phyloP scores from a whole-genome alignment of 1,284 basidiomycete genomes.

The Bondarzewia mesenterica region DNA sequence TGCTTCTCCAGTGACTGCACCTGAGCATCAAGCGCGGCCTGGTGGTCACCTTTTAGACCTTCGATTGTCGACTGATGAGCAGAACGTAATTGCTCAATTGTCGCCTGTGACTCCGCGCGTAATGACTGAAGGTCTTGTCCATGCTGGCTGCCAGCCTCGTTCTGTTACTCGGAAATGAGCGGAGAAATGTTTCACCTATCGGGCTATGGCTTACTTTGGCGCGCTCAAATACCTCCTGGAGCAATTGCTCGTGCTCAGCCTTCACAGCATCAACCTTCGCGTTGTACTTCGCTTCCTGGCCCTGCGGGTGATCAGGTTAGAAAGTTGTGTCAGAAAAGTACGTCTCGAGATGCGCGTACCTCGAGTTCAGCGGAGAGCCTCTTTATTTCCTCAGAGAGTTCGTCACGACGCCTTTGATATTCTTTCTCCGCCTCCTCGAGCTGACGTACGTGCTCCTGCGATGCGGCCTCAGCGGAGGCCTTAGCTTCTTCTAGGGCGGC shows the following conservation, averaged over 20 bases:
- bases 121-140: slow-evolving; percentile 62
- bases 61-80: slow-evolving; percentile 55
- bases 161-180: slow-evolving; percentile 27
- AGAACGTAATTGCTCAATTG: slow-evolving; percentile 59
- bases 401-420: slow-evolving; percentile 40
- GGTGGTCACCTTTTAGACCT: slow-evolving; percentile 54
- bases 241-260: slow-evolving; percentile 53
- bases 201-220: slow-evolving; percentile 50
- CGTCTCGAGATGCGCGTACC: no score
- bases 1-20: slow-evolving; percentile 55
- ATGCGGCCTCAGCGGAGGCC: slow-evolving; percentile 32
- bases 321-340: no score
- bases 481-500: slow-evolving; percentile 41
- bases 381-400: slow-evolving; percentile 51
- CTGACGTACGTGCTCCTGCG: slow-evolving; percentile 37
- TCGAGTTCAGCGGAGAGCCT: slow-evolving; percentile 53
- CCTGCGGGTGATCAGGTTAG: no score
- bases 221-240: slow-evolving; percentile 64
- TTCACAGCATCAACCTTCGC: slow-evolving; percentile 60
- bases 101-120: slow-evolving; percentile 54
- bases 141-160: slow-evolving; percentile 60
- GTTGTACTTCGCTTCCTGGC: slow-evolving; percentile 61
- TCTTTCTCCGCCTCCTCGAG: slow-evolving; percentile 43
- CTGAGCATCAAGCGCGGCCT: slow-evolving; percentile 46
- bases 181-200: slow-evolving; percentile 4